Base-by-base conservation (phyloP, 306 rosid species). In the Quercus alba region DNA sequence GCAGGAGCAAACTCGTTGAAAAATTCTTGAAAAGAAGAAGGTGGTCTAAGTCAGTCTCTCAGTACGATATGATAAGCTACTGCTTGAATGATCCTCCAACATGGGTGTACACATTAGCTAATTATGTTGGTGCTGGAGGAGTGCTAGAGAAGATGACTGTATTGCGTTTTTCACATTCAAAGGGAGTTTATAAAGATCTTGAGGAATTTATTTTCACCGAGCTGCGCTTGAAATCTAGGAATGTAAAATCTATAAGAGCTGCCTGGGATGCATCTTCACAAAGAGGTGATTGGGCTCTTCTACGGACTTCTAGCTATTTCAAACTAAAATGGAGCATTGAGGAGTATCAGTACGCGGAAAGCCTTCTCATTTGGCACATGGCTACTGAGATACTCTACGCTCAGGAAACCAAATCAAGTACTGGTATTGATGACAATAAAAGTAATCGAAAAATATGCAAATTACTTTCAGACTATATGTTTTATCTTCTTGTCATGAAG, bases 351-450 rank as follows among this genome's bases (percentile, higher is more conserved):
- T 83, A 59, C 3, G 77, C 75, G 1, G 86, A 83, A 63, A 79
- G 83, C 38, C 77, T 79, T 68, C 81, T 83, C n/a, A 23, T 79
- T 5, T 83, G 83, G 86, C 86, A 83, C 80, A 25, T 83, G 13
- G 86, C 83, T 14, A 83, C 86, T 0, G 78, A 83, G 46, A 7
- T 41, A 56, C 68, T 83, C 12, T 70, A 28, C 61, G 55, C 14
- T 30, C 10, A 28, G 1, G 5, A 41, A 28, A 4, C 0, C 58
- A 0, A n/a, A 49, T 3, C 31, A 21, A 6, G 0, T 6, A 1
- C 11, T 2, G 6, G 0, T 0, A 7, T 41, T 6, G 11, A 2
- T 7, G 69, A 9, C 5, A 19, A 3, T 1, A 0, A 63, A 0
- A 8, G 4, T 12, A 14, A 72, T 5, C 14, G 63, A 28, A 1